phyloP scores from a whole-genome alignment of 2,329 filamentous ascomycete species.

The Pseudogymnoascus sp. region DNA sequence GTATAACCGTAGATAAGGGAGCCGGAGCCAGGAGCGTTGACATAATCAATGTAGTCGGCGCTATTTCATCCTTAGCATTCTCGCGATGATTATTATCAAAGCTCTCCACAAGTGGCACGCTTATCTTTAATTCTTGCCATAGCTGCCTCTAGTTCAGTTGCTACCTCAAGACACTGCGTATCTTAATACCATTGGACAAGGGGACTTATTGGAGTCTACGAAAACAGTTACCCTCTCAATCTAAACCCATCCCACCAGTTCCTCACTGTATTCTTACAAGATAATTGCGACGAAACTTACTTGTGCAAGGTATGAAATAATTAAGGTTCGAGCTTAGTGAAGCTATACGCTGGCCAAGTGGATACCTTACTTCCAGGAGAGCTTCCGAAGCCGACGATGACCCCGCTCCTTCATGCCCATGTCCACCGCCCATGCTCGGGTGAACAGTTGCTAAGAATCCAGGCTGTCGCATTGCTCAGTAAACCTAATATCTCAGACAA shows the following conservation, averaged over 20 bases:
- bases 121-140: not conserved
- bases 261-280: not conserved
- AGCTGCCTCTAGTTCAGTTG: not conserved
- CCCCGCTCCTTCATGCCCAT: not conserved
- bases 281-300: not conserved
- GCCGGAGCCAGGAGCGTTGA: not conserved
- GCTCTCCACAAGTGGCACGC: not conserved
- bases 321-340: not conserved
- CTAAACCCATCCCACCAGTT: not conserved
- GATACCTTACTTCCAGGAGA: not conserved
- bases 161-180: not conserved
- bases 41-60: not conserved
- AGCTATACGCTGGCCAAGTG: not conserved
- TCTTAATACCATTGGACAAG: not conserved
- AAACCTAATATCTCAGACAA: not conserved
- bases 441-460: not conserved
- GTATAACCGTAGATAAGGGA: not conserved
- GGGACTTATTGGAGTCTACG: not conserved
- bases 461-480: not conserved
- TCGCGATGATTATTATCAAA: not conserved
- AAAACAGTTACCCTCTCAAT: not conserved
- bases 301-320: not conserved
- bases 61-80: not conserved
- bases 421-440: not conserved
- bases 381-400: not conserved